Evolutionary conservation across 257 asterid species (phyloP).

Genomic region (Fraxinus quadrangulata): DNA sequence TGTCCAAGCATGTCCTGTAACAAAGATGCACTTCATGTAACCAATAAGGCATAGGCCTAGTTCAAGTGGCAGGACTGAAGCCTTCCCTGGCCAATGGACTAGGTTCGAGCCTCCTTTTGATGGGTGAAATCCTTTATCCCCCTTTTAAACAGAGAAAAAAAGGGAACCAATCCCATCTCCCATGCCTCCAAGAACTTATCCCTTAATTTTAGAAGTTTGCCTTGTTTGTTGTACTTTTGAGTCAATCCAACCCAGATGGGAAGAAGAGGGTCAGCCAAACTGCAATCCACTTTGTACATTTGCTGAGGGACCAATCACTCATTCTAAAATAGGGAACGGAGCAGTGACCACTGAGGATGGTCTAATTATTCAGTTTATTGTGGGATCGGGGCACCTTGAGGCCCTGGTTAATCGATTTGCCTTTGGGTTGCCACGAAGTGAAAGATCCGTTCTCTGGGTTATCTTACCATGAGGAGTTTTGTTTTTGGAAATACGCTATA

Average conservation of each 20-base stretch:
- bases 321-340: constrained; percentile 6
- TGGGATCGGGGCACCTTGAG: background rate
- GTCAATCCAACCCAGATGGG: constrained; percentile 3
- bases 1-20: background rate
- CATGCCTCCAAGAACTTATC: background rate
- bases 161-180: too few relatives aligned
- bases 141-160: too few relatives aligned
- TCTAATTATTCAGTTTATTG: background rate
- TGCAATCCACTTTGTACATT: background rate
- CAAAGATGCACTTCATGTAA: background rate
- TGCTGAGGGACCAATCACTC: constrained; percentile 1
- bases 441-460: background rate
- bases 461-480: background rate
- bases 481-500: background rate
- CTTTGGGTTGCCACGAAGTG: background rate
- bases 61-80: too few relatives aligned
- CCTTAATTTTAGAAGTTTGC: background rate
- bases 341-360: background rate
- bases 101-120: too few relatives aligned
- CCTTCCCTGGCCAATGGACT: too few relatives aligned
- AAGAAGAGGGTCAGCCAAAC: constrained; percentile 9
- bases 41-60: too few relatives aligned
- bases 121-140: too few relatives aligned
- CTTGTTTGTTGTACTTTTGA: background rate
- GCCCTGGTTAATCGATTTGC: background rate